Evolutionary conservation across 1,284 basidiomycete genomes (phyloP), one percentile per base, ranked within the genome.

Genomic region (Ceratobasidium papillatum): DNA sequence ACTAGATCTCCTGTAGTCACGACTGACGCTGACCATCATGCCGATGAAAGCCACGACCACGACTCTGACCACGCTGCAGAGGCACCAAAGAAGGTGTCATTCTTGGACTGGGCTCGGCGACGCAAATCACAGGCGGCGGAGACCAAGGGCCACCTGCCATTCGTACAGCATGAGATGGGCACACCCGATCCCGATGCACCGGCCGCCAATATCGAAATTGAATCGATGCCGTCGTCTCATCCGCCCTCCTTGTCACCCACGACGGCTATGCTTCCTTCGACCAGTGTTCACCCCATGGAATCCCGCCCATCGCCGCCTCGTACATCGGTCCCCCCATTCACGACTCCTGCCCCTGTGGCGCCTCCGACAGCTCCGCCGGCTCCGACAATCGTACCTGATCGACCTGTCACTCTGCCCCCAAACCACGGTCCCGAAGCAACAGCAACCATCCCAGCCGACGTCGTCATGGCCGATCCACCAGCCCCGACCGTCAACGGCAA

Each of bases 41-140:
- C 12, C 14, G 61, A 63, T 27, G 22, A 17, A 9, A 3, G 7
- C 1, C 59, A 61, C 17, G 59, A 61, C 2, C 61, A 63, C 22
- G 61, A 58, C 17, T 58, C 32, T n/a, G 66, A 72, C 22, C 27
- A 61, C 45, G 56, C 43, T 3, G 14, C 61, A 1, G 59, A 72
- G 9, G 69, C 56, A 8, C 69, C 69, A 3, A 72, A 72, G 19
- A 72, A 72, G 69, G 47, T 72, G 30, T 72, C 69, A 4, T 72
- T 72, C 22, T 30, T 62, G 30, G 69, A 72, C 54, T 72, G 69
- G 69, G 58, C 56, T 14, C 69, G 69, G 52, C 41, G 69, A 5
- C 69, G 69, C 41, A 56, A 58, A 7, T 61, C 69, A 4, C 69
- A 72, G 12, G 56, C 45, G 5, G 58, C 58, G 1, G 58, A 61